A percentile compares a stretch with the other conserved stretches of the same genome.
Evolutionary conservation across 257 asterid species (phyloP).

Genomic region (Solanum lignicaule): DNA sequence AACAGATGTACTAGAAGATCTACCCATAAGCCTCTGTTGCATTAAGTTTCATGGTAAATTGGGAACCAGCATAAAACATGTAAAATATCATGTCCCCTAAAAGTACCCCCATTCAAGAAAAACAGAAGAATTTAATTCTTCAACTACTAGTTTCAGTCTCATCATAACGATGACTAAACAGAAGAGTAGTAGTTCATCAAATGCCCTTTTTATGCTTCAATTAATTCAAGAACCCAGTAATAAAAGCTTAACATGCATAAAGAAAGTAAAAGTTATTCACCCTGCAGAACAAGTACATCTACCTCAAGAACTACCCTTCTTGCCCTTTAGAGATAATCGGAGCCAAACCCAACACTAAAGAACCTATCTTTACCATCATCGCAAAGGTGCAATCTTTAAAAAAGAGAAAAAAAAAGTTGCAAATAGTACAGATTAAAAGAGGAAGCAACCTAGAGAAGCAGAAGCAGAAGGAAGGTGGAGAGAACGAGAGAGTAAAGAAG

Average conservation of each 20-base stretch:
- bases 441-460: slow-evolving; percentile 21
- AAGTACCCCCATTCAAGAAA: neutral
- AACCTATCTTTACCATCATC: neutral
- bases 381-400: neutral
- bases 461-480: slow-evolving; percentile 9
- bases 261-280: neutral
- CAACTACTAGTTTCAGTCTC: neutral
- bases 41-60: neutral
- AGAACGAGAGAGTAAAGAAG: slow-evolving; percentile 35
- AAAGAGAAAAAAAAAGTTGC: neutral
- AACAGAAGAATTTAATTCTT: neutral
- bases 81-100: neutral
- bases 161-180: neutral
- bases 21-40: neutral
- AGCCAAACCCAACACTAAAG: neutral
- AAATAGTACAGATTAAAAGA: neutral
- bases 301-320: neutral
- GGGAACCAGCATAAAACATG: neutral
- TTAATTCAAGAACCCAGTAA: neutral
- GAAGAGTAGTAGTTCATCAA: neutral
- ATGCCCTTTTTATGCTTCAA: neutral
- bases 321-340: neutral
- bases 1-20: neutral
- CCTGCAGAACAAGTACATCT: neutral
- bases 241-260: neutral